phyloP scores from a whole-genome alignment of 768 basidiomycete species.

The Austroboletus eburneus region DNA sequence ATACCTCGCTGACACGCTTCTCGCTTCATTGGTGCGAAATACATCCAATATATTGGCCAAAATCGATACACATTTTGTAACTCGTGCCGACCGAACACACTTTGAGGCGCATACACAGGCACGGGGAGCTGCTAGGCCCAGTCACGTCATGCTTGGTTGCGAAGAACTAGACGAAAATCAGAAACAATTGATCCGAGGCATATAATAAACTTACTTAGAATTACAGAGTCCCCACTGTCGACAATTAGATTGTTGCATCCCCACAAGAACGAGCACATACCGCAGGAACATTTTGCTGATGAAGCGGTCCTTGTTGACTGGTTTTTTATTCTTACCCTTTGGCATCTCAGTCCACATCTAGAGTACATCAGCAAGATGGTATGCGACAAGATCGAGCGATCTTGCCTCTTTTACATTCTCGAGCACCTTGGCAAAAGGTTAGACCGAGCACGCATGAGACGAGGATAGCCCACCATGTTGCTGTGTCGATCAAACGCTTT shows the following conservation, averaged over 20 bases:
- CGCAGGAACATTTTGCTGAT: conserved; percentile 99
- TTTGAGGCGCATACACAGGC: not conserved
- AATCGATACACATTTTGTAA: too few species aligned
- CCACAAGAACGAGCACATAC: conserved; percentile 37
- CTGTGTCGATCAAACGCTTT: conserved; percentile 99
- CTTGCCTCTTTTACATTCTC: conserved; percentile 97
- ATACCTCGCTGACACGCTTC: too few species aligned
- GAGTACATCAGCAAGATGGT: conserved; percentile 8
- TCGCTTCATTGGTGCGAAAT: too few species aligned
- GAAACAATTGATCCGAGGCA: conserved; percentile 26
- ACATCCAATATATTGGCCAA: too few species aligned
- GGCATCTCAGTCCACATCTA: conserved; percentile 99
- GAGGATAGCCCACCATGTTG: conserved; percentile 75
- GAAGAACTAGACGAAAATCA: conserved; percentile 56
- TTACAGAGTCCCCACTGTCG: conserved; percentile 90
- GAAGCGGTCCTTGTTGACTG: conserved; percentile 98
- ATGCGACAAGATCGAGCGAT: conserved; percentile 5
- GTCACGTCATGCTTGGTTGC: conserved; percentile 57
- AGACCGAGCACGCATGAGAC: conserved; percentile 1
- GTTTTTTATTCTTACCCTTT: conserved; percentile 98
- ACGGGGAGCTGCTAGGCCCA: not conserved
- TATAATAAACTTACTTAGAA: conserved; percentile 69
- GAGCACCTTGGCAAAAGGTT: conserved; percentile 58
- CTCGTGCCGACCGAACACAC: not conserved
- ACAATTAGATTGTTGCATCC: conserved; percentile 11